phyloP scores from a whole-genome alignment of 2,329 filamentous ascomycete species.

The Periconia digitata region DNA sequence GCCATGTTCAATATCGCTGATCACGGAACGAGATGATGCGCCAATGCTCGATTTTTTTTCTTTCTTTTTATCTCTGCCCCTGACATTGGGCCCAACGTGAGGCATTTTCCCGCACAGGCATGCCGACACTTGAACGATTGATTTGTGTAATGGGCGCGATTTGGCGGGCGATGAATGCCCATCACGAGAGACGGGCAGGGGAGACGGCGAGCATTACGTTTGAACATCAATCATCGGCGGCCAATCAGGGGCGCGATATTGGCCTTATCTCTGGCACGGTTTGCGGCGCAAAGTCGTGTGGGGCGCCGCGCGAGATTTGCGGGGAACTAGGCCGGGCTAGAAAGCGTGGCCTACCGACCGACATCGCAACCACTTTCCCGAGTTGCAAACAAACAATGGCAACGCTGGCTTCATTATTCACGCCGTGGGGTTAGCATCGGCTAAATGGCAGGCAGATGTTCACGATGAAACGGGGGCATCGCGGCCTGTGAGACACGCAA shows the following conservation, averaged over 20 bases:
- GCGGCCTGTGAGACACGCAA: neutral
- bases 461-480: neutral
- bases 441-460: neutral
- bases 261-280: constrained; percentile 20
- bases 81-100: neutral
- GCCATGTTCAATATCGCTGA: constrained; percentile 15
- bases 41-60: no score
- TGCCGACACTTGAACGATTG: neutral
- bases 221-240: constrained; percentile 28
- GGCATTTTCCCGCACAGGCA: no score
- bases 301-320: constrained; percentile 9
- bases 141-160: neutral
- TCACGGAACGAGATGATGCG: no score
- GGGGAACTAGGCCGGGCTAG: constrained; percentile 8
- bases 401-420: constrained; percentile 1
- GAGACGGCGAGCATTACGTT: constrained; percentile 37
- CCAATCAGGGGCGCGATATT: constrained; percentile 29
- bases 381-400: neutral
- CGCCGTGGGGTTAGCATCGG: neutral
- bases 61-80: neutral
- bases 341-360: constrained; percentile 22
- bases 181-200: no score
- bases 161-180: constrained; percentile 14
- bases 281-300: constrained; percentile 13
- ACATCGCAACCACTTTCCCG: constrained; percentile 25